A percentile compares a stretch with the other conserved stretches of the same genome.
phyloP scores from a whole-genome alignment of 1,139 yeast genomes.

The Yamadazyma epiphylla region DNA sequence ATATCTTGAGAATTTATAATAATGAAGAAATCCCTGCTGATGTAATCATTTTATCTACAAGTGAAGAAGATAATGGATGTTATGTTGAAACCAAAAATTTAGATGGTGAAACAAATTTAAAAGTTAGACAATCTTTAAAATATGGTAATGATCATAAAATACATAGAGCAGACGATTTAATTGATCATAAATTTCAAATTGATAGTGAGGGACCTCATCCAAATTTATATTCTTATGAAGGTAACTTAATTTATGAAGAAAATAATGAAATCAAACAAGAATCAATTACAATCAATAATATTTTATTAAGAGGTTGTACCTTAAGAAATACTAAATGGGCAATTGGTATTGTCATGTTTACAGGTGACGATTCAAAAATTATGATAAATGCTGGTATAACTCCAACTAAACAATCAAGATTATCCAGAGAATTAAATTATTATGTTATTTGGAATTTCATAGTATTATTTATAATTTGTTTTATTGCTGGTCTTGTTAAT shows the following conservation, averaged over 20 bases:
- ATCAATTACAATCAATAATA: constrained; percentile 74
- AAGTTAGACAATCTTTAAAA: constrained; percentile 70
- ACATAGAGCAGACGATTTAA: constrained; percentile 67
- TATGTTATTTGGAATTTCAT: constrained; percentile 78
- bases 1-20: constrained; percentile 46
- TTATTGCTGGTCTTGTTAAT: constrained; percentile 77
- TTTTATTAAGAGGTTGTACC: constrained; percentile 86
- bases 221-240: constrained; percentile 79
- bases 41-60: constrained; percentile 45
- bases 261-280: constrained; percentile 54
- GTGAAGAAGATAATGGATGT: constrained; percentile 52
- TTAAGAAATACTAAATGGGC: constrained; percentile 93
- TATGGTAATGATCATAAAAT: constrained; percentile 57
- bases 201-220: constrained; percentile 92
- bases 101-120: constrained; percentile 95
- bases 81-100: constrained; percentile 64
- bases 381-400: constrained; percentile 92
- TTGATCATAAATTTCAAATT: constrained; percentile 72
- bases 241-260: constrained; percentile 66
- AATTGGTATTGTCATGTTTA: constrained; percentile 81
- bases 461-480: constrained; percentile 72
- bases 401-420: constrained; percentile 83
- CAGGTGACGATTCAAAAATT: constrained; percentile 89
- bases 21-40: constrained; percentile 62
- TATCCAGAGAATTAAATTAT: constrained; percentile 77